Base-by-base conservation (phyloP, 306 rosid species). In the Castanea sativa region DNA sequence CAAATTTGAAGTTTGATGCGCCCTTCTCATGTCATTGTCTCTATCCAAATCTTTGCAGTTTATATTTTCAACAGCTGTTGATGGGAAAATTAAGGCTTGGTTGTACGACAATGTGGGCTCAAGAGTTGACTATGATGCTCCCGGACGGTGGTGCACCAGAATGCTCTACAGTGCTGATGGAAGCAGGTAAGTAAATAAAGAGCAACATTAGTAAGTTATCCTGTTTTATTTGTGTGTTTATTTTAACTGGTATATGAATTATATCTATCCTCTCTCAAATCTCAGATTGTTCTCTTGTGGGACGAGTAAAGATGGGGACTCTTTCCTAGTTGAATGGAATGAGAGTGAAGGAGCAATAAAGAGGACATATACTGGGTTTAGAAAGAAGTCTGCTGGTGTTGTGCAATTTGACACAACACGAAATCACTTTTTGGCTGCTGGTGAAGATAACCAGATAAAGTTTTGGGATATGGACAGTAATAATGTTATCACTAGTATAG, bases 1-100 rank as follows among this genome's bases (percentile, higher is more conserved):
- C 43, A 9, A 32, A 32, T 67, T 67, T 33, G 45, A 65, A 65
- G n/a, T 43, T 16, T 67, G 25, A 67, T 67, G 52, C 13, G 5
- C 27, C 25, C 51, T 23, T 25, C 25, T 33, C 49, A 32, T 1
- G 16, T 67, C 71, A 3, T 35, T 49, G 4, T 33, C 38, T 67
- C 72, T 35, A 33, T 67, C 51, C 52, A 29, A 18, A 32, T 67
- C 20, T 84, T 85, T 76, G 80, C 91, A 93, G 98, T 91, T 90
- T 84, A 88, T 93, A 87, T 91, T 89, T 86, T 93, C 98, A 78
- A 93, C 93, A 63, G 94, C 97, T 70, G 67, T 84, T 76, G 97
- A 93, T 80, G 98, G 98, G 53, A 93, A 91, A 86, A 93, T 91
- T 85, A 91, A 91, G 88, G 97, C 95, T 33, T 93, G 97, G 98